A percentile compares a stretch with the other conserved stretches of the same genome.
phyloP scores from a whole-genome alignment of 2,329 filamentous ascomycete species.

The Fusarium protoensiforme region DNA sequence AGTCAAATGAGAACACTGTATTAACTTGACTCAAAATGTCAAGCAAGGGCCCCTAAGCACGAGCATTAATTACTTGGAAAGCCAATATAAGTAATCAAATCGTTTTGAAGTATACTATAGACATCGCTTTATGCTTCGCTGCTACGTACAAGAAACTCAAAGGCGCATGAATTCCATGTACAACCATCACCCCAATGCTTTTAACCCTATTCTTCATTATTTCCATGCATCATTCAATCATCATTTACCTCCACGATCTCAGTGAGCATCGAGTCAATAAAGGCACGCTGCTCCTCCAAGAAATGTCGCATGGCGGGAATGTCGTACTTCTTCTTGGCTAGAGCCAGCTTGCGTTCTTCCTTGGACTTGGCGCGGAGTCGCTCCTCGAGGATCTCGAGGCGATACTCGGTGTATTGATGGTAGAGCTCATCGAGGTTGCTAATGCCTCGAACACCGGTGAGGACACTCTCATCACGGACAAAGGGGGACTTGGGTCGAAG shows the following conservation, averaged over 20 bases:
- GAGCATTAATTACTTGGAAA: neutral
- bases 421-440: neutral
- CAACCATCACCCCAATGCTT: neutral
- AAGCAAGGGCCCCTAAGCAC: too few relatives aligned
- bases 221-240: neutral
- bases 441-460: slow-evolving; percentile 10
- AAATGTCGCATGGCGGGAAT: neutral
- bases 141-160: neutral
- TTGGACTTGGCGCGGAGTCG: neutral
- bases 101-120: neutral
- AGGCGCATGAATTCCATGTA: neutral
- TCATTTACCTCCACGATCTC: slow-evolving; percentile 4
- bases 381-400: slow-evolving; percentile 9
- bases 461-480: slow-evolving; percentile 49
- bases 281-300: neutral
- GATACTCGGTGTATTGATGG: slow-evolving; percentile 10
- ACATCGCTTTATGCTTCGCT: neutral
- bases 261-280: slow-evolving; percentile 5
- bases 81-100: neutral
- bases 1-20: too few relatives aligned
- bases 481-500: slow-evolving; percentile 54
- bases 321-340: slow-evolving; percentile 11
- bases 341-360: neutral
- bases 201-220: neutral
- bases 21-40: too few relatives aligned